Percentiles rank a stretch among this genome's conserved stretches.
Conservation (phyloP, 345 rosid species). For the Gossypium rotundifolium region DNA sequence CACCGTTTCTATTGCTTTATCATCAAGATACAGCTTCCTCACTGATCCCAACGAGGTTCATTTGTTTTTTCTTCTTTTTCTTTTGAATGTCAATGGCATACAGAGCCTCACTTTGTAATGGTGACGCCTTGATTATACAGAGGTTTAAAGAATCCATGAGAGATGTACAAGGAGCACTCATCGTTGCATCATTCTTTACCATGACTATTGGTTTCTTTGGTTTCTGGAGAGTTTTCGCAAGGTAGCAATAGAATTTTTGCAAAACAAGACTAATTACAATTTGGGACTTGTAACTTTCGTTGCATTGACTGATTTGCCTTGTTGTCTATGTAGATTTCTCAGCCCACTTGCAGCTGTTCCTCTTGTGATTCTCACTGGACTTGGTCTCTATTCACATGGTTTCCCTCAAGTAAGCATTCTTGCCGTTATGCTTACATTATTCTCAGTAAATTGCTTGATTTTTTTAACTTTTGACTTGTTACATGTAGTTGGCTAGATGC, state of each 20-base stretch:
- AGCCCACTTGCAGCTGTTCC: conserved; percentile 79
- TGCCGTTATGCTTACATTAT: not conserved
- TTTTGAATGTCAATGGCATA: not conserved
- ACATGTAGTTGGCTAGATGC: conserved; percentile 62
- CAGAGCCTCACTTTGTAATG: not conserved
- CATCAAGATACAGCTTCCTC: conserved; percentile 26
- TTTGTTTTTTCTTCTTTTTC: not conserved
- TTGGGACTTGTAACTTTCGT: not conserved
- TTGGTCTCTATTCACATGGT: conserved; percentile 60
- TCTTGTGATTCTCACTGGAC: conserved; percentile 73
- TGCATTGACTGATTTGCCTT: not conserved
- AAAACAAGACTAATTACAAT: not conserved
- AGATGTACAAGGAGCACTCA: conserved; percentile 74
- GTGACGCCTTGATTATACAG: conserved; percentile 24
- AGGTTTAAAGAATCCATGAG: conserved; percentile 61
- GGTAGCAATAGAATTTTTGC: conserved; percentile 25
- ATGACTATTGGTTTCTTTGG: conserved; percentile 72
- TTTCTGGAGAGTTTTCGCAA: conserved; percentile 66
- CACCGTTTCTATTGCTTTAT: conserved; percentile 52
- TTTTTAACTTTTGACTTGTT: conserved; percentile 2
- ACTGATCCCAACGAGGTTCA: conserved; percentile 50
- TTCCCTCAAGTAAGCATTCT: conserved; percentile 60
- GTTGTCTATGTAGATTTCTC: conserved; percentile 53
- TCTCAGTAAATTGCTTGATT: not conserved
- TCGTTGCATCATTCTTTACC: conserved; percentile 55